Conservation (phyloP, 768 basidiomycete genomes). For the Mycena pura region DNA sequence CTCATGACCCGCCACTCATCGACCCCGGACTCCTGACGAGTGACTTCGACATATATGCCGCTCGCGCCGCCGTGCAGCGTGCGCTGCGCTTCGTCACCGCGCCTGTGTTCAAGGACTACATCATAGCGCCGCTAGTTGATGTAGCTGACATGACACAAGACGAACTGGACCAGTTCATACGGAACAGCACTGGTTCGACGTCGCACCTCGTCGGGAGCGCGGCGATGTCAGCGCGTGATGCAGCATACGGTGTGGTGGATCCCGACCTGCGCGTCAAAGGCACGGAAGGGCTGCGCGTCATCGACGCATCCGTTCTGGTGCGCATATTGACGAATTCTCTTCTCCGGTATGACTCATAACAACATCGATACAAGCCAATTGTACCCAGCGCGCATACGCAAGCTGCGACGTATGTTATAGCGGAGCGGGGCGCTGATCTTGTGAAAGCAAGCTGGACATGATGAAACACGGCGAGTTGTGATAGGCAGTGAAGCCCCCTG, state of each 20-base stretch:
- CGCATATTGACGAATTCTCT: constrained; percentile 18
- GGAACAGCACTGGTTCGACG: not conserved
- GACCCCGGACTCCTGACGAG: constrained; percentile 27
- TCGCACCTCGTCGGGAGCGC: not conserved
- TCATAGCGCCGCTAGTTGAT: not conserved
- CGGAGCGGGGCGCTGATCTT: constrained; percentile 10
- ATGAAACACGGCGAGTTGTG: too few relatives aligned
- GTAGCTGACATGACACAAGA: not conserved
- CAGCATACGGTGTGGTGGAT: constrained; percentile 19
- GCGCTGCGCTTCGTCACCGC: constrained; percentile 29
- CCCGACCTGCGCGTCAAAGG: constrained; percentile 44
- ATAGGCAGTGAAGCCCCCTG: too few relatives aligned
- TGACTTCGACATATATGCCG: constrained; percentile 23
- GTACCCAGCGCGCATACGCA: constrained; percentile 6
- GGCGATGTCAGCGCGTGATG: not conserved
- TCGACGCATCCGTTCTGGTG: constrained; percentile 46
- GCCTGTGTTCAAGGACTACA: constrained; percentile 18
- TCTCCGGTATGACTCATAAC: not conserved
- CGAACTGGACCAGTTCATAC: not conserved
- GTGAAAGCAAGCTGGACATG: too few relatives aligned
- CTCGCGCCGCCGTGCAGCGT: constrained; percentile 35
- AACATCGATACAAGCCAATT: not conserved
- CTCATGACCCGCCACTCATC: constrained; percentile 34
- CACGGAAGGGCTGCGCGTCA: constrained; percentile 39
- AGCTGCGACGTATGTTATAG: not conserved